phyloP scores from a whole-genome alignment of 306 rosid genomes.

The Rosa rugosa region DNA sequence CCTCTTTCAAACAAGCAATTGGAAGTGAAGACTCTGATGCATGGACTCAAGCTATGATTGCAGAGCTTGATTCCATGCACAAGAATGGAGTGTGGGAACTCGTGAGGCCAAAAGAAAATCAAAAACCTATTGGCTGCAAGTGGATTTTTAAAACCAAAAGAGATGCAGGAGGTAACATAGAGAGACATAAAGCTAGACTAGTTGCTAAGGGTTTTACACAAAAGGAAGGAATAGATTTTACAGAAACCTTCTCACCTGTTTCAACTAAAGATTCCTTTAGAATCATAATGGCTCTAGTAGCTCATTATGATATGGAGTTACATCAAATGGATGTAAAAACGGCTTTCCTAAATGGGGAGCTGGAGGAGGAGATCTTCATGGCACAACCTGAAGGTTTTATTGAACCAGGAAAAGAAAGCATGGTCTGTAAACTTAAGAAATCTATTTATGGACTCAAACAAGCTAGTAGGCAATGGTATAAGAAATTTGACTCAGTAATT shows the following conservation, averaged over 20 bases:
- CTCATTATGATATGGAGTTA: neutral
- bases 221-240: too few species aligned
- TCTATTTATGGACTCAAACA: neutral
- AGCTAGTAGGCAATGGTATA: neutral
- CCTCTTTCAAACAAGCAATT: neutral
- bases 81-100: neutral
- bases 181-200: neutral
- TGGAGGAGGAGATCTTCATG: neutral
- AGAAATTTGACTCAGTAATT: neutral
- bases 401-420: too few species aligned
- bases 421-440: neutral
- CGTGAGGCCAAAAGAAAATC: neutral
- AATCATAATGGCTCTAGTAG: neutral
- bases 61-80: neutral
- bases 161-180: neutral
- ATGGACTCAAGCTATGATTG: neutral
- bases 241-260: neutral
- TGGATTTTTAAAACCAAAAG: neutral
- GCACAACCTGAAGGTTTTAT: neutral
- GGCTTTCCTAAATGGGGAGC: neutral
- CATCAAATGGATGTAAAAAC: neutral
- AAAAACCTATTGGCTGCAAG: neutral
- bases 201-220: neutral
- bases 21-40: neutral
- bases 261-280: neutral